Evolutionary conservation across 768 basidiomycete species (phyloP), one percentile per base, ranked within the genome.

Genomic region (Podaxis sp.): DNA sequence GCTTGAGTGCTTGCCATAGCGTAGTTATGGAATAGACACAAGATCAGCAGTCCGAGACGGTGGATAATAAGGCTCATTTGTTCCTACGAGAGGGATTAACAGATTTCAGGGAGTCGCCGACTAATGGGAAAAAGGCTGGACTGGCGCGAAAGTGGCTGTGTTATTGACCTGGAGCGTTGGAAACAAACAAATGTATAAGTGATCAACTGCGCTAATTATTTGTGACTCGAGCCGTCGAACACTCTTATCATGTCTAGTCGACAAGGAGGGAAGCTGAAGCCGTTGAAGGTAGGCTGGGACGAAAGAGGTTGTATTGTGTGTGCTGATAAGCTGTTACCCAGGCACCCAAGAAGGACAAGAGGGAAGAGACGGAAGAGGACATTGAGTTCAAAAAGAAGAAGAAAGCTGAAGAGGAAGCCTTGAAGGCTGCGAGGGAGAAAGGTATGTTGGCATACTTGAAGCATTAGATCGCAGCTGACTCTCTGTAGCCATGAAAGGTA

Each of bases 231-330:
- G 50, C 53, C 19, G 43, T 50, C 56, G 33, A 33, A 33, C 33
- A 33, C 63, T 53, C 54, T 43, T 61, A 46, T 65, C 70, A 88
- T 88, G 87, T 76, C 85, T 33, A 76, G 81, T 71, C 83, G 90
- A 77, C 88, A 91, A 80, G 91, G 89, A 65, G 93, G 92, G 71
- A 94, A 94, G 77, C 70, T 88, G 57, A 94, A 94, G 83, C 93
- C 93, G 57, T 76, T 94, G 67, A 94, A 94, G 91, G 92, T 87
- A 46, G 64, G 56, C 61, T 33, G 55, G 41, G 50, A 50, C 24
- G 65, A 3, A 27, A 46, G 8, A 33, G 40, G 19, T 27, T 61
- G 27, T 51, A 58, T 57, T 38, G 15, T 29, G 47, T 63, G 37
- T 51, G 38, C 49, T 63, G 46, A 63, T 58, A 41, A 57, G 24